Conservation (phyloP, 1,139 yeast genomes). For the Meyerozyma guilliermondii region DNA sequence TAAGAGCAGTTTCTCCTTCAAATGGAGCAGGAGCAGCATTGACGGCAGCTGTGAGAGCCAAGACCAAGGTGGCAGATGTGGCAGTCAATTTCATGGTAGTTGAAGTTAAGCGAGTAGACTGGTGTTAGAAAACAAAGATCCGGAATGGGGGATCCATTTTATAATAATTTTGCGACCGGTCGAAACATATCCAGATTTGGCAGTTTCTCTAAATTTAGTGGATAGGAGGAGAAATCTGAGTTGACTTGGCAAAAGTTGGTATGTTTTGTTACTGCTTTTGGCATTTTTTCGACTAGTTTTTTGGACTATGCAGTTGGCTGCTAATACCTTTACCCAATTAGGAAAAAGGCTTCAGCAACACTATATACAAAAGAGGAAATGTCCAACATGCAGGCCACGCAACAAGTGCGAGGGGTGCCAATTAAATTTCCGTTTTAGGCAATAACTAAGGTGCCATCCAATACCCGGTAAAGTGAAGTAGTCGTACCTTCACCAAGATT, state of each 20-base stretch:
- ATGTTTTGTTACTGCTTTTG: slow-evolving; percentile 2
- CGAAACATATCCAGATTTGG: not conserved
- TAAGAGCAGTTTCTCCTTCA: slow-evolving; percentile 17
- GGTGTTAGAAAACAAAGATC: not conserved
- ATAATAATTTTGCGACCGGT: slow-evolving; percentile 1
- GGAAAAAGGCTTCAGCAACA: slow-evolving; percentile 7
- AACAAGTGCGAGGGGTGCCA: not conserved
- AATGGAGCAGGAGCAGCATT: slow-evolving; percentile 29
- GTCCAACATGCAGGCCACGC: not conserved
- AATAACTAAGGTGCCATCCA: not conserved
- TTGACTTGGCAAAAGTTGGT: not conserved
- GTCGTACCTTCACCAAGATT: not conserved
- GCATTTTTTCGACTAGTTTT: not conserved
- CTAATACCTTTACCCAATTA: slow-evolving; percentile 9
- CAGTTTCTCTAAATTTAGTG: slow-evolving; percentile 1
- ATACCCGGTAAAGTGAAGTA: not conserved
- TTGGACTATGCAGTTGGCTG: not conserved
- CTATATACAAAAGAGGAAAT: slow-evolving; percentile 3
- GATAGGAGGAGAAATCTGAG: not conserved
- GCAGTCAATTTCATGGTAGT: slow-evolving; percentile 26
- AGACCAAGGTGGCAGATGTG: slow-evolving; percentile 26
- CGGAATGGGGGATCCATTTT: not conserved
- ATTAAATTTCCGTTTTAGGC: slow-evolving; percentile 1
- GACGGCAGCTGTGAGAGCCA: slow-evolving; percentile 28
- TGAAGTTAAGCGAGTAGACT: slow-evolving; percentile 1